Evolutionary conservation across 2,329 filamentous ascomycete genomes (phyloP), one percentile per base, ranked within the genome.

Genomic region (Ophiostoma australiae): DNA sequence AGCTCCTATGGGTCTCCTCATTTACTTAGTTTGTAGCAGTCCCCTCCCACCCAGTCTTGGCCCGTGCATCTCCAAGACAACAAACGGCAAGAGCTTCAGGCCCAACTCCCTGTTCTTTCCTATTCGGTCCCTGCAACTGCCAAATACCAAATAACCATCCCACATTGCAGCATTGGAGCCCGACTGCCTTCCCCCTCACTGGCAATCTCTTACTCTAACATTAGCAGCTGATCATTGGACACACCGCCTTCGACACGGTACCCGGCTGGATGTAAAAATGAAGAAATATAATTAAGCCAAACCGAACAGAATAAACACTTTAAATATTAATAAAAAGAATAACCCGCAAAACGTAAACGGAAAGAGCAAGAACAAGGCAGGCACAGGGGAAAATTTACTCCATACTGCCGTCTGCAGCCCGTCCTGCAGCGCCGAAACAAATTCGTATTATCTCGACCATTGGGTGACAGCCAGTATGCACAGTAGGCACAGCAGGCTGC

Each of bases 11-110:
- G 58, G 31, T 5, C 31, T 31, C 58, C 58, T 63, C 44, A 48
- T 48, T 48, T 37, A 7, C n/a, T 48, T 48, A 17, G 41, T 17
- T 20, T 15, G 4, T 13, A 20, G 15, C 7, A 48, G 17, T 48
- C 44, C 17, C 17, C 17, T 48, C 20, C 20, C 44, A 7, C 17
- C 13, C 44, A 48, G 44, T 48, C 58, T 33, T 63, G 58, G 58
- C 27, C 63, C 63, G 63, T 66, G 35, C 63, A 66, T 66, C 63
- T 66, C 63, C 63, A 66, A 66, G 63, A 66, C 63, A 66, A 66
- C 63, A 66, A 41, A 66, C 63, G 61, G 52, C 52, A 63, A 31
- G 58, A 58, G 58, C 58, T 63, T 33, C 58, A 63, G 58, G 58
- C 27, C 33, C 61, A 65, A 35, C 61, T 65, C 27, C 61, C 61